Percentiles rank a stretch among this genome's conserved stretches.
Conservation (phyloP, 257 asterid genomes). For the Petunia secreta region DNA sequence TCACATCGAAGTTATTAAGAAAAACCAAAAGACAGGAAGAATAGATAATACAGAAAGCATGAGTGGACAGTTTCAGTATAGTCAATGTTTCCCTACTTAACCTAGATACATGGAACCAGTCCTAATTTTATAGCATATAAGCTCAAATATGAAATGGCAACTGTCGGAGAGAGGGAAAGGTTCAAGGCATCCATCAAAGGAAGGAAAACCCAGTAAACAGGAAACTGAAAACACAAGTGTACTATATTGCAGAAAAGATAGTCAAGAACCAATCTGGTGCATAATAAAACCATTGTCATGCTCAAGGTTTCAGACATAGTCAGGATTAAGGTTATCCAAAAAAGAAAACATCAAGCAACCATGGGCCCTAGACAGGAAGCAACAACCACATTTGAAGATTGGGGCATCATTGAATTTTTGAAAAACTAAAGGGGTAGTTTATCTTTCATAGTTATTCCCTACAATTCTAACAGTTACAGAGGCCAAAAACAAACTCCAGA, state of each 20-base stretch:
- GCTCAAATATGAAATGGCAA: background rate
- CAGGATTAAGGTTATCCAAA: background rate
- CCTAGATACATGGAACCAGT: background rate
- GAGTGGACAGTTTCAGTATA: background rate
- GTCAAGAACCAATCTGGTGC: background rate
- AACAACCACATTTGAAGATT: constrained; percentile 1
- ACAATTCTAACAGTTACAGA: constrained; percentile 6
- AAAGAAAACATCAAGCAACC: constrained; percentile 3
- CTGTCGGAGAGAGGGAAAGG: background rate
- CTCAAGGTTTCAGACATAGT: background rate
- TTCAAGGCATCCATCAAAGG: constrained; percentile 1
- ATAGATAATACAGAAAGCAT: constrained; percentile 10
- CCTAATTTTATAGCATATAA: constrained; percentile 4
- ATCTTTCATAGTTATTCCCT: constrained; percentile 10
- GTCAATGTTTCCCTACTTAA: constrained; percentile 6
- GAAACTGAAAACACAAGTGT: constrained; percentile 7
- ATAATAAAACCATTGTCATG: background rate
- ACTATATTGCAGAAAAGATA: constrained; percentile 9
- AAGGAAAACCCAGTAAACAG: background rate
- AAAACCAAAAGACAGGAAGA: background rate
- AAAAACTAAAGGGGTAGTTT: background rate
- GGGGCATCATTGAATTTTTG: background rate
- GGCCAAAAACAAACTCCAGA: background rate
- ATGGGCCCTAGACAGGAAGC: constrained; percentile 2
- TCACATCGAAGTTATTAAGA: constrained; percentile 19